phyloP scores from a whole-genome alignment of 805 yeast species.

The Pichia membranifaciens region DNA sequence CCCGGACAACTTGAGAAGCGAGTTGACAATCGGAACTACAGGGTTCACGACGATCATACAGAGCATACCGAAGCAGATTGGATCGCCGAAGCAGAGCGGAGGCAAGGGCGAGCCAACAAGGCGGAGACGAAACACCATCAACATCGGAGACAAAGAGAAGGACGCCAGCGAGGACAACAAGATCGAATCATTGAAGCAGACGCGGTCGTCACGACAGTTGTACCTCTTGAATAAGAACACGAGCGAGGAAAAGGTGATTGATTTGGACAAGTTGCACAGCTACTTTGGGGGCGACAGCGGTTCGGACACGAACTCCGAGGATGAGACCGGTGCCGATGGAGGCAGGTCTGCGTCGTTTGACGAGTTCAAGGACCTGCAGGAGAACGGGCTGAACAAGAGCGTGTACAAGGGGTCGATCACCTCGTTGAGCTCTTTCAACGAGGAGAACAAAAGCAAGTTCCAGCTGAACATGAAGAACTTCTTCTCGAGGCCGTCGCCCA shows the following conservation, averaged over 20 bases:
- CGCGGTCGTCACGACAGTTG: constrained; percentile 27
- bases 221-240: constrained; percentile 21
- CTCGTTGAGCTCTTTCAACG: constrained; percentile 18
- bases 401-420: constrained; percentile 15
- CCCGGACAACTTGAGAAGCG: constrained; percentile 22
- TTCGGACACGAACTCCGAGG: constrained; percentile 15
- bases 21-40: constrained; percentile 21
- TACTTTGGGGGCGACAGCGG: constrained; percentile 25
- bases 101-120: background rate
- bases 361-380: background rate
- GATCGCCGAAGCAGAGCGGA: background rate
- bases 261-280: constrained; percentile 27
- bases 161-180: constrained; percentile 12
- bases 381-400: constrained; percentile 3
- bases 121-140: constrained; percentile 26
- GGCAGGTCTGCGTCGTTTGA: background rate
- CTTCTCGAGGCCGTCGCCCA: constrained; percentile 9
- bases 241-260: constrained; percentile 21
- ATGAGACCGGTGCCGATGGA: constrained; percentile 7
- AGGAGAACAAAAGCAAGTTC: constrained; percentile 15
- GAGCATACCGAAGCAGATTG: constrained; percentile 15
- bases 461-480: constrained; percentile 15
- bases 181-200: constrained; percentile 20
- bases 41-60: constrained; percentile 21
- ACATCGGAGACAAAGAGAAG: constrained; percentile 16